These are phyloP conservation scores for Aspergillus sp. DNA, from an alignment of 2,329 filamentous ascomycete species.

Conservation along the genomic window DNA sequence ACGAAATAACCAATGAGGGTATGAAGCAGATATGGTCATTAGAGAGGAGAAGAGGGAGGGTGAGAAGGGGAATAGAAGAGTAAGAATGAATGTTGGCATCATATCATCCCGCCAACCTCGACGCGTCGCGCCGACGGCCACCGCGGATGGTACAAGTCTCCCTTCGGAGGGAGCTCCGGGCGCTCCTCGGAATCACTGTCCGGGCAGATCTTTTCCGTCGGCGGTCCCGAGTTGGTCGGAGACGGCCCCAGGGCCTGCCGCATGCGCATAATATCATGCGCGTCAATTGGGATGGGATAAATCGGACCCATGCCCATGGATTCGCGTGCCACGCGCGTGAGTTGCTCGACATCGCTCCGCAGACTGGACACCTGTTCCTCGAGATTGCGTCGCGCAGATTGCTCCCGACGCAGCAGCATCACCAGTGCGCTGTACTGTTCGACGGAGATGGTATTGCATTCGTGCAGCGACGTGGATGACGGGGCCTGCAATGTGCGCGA, in stretches of 20 bases:
- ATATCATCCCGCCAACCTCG: constrained; percentile 35
- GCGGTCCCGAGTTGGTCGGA: constrained; percentile 17
- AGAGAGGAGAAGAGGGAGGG: background rate
- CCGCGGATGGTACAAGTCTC: constrained; percentile 28
- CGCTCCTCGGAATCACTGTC: constrained; percentile 33
- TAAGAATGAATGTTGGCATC: constrained; percentile 5
- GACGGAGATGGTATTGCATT: constrained; percentile 42
- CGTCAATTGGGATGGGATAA: constrained; percentile 37
- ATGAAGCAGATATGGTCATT: constrained; percentile 1
- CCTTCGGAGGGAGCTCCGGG: constrained; percentile 17
- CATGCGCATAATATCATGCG: constrained; percentile 33
- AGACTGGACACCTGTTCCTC: constrained; percentile 47
- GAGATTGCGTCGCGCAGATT: constrained; percentile 47
- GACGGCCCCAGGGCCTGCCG: constrained; percentile 28
- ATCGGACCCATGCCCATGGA: constrained; percentile 37
- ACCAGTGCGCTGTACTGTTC: constrained; percentile 52
- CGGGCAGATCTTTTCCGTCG: constrained; percentile 17
- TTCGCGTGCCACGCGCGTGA: constrained; percentile 34
- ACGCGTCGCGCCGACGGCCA: constrained; percentile 30
- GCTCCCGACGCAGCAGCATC: constrained; percentile 49
- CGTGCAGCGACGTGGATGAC: constrained; percentile 34
- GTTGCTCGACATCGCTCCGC: constrained; percentile 42
- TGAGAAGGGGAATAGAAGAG: background rate
- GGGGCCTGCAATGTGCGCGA: constrained; percentile 27
- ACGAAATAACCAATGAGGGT: background rate